Conservation (phyloP, 108 stramenopile genomes). For the Halocafeteria seosinensis region DNA sequence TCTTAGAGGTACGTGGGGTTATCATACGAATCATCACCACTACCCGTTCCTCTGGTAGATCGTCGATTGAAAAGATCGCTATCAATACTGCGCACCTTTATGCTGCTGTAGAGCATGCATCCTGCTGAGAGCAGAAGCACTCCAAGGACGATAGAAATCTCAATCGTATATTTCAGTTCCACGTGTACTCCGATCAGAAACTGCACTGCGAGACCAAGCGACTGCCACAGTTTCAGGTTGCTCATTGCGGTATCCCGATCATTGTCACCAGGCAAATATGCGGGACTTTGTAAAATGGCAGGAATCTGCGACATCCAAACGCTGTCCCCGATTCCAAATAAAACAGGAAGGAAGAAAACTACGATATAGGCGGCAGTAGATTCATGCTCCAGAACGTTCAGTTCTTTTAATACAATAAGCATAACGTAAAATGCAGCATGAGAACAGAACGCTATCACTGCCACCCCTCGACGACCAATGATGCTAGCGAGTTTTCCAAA, state of each 20-base stretch:
- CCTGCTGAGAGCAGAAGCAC: no score
- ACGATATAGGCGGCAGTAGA: not conserved
- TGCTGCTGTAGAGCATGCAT: no score
- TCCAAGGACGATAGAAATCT: no score
- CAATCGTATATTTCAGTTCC: no score
- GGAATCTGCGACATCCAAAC: slow-evolving; percentile 2
- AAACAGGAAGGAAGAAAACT: not conserved
- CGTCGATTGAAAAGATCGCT: no score
- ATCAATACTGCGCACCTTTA: no score
- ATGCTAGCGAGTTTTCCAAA: not conserved
- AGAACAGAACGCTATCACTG: not conserved
- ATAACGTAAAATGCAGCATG: not conserved
- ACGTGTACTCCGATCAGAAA: not conserved
- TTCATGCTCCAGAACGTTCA: not conserved
- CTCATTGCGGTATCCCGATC: not conserved
- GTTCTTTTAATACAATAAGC: not conserved
- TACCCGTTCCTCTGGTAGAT: no score
- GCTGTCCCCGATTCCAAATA: not conserved
- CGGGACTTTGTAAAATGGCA: not conserved
- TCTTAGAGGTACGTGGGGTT: no score
- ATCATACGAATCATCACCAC: no score
- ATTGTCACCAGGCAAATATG: not conserved
- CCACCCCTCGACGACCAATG: not conserved
- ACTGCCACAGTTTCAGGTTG: slow-evolving; percentile 2
- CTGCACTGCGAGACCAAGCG: not conserved